These are phyloP conservation scores for Astrocystis sublimbata DNA, from an alignment of 495 filamentous ascomycete species.

Conservation along the genomic window DNA sequence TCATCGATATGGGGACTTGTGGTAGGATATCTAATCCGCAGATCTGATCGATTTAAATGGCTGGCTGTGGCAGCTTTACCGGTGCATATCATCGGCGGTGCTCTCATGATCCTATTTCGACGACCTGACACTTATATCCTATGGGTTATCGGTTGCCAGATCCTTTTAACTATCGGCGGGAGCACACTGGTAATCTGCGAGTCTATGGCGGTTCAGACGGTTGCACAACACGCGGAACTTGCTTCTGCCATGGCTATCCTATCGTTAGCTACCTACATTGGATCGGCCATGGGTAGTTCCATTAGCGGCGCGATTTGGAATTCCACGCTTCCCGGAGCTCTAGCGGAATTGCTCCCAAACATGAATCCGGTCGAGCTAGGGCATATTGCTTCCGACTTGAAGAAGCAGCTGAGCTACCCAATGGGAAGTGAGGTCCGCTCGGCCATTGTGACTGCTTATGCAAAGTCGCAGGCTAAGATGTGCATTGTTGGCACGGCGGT, in stretches of 20 bases:
- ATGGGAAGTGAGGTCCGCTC: conserved; percentile 57
- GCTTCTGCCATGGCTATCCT: conserved; percentile 56
- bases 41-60: conserved; percentile 59
- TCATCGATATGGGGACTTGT: conserved; percentile 63
- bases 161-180: conserved; percentile 66
- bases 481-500: conserved; percentile 43
- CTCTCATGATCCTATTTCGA: conserved; percentile 76
- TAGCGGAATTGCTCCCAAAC: conserved; percentile 49
- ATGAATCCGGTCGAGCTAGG: conserved; percentile 40
- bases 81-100: conserved; percentile 66
- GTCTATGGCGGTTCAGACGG: conserved; percentile 57
- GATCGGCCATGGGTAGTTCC: conserved; percentile 53
- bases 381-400: conserved; percentile 62
- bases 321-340: conserved; percentile 45
- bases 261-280: conserved; percentile 51
- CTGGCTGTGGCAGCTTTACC: conserved; percentile 64
- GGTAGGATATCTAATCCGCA: conserved; percentile 58
- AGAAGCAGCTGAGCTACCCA: conserved; percentile 60
- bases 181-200: conserved; percentile 59
- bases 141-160: conserved; percentile 66
- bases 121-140: conserved; percentile 53
- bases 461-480: conserved; percentile 49
- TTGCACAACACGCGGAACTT: conserved; percentile 54
- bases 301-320: conserved; percentile 62
- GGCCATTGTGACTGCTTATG: conserved; percentile 66